Base-by-base conservation (phyloP, 192 early-diverging fungal species). In the Coemansia sp. region DNA sequence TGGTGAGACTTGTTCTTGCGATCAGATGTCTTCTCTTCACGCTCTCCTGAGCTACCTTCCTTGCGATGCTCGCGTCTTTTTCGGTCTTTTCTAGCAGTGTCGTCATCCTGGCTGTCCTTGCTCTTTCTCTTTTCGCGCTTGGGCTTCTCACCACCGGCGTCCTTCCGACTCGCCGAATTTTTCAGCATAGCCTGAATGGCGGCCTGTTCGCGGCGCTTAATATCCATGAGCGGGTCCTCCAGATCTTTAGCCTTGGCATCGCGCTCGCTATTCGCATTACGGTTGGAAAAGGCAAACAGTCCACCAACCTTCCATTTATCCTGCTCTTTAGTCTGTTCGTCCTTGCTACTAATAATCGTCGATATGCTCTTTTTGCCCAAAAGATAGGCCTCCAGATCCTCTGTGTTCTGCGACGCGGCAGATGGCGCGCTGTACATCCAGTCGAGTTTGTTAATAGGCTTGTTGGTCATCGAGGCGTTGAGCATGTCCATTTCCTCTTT, bases 361-460 rank as follows among this genome's bases (percentile, higher is more conserved):
- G 93, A 92, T 1, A 96, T 90, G 46, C 90, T 83, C 63, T 91
- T 92, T 44, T 93, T 94, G 6, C 97, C 97, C 29, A 99, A 75
- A n/a, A 99, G 70, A 74, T 87, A 99, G 1, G 90, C 93, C 72
- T 99, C 97, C 57, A 91, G 82, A 46, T 95, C 94, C 55, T 93
- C 89, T 23, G 72, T 76, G 32, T 79, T 86, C 3, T 93, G 92
- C 12, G 75, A 66, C 21, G 65, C 53, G 1, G 46, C 38, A 10
- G 74, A 62, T 4, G 88, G 93, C 19, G 87, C 87, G 45, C 87
- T 87, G 68, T 99, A 99, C 94, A 99, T 98, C 97, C 97, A 99
- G 66, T 98, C 96, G 3, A 99, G 72, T 37, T 90, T 86, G 45
- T 95, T 92, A n/a, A 77, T 82, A 27, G 82, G 72, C 67, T 89